These are phyloP conservation scores for Boletus eberwhitei DNA, from an alignment of 768 basidiomycete genomes.

Conservation along the genomic window DNA sequence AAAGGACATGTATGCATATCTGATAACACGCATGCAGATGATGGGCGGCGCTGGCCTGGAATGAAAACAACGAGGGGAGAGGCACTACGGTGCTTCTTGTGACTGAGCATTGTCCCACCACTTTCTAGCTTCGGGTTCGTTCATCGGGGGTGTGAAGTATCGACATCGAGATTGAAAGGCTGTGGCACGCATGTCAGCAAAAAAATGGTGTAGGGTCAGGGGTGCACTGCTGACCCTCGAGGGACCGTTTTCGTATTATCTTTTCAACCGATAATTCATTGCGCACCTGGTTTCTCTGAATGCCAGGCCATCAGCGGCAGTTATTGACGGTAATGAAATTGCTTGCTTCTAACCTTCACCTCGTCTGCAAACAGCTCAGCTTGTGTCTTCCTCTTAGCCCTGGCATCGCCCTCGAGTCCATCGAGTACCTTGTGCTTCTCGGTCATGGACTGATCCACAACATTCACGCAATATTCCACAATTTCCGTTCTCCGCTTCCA, in stretches of 20 bases:
- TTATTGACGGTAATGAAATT: slow-evolving; percentile 30
- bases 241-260: slow-evolving; percentile 65
- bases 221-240: slow-evolving; percentile 53
- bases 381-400: slow-evolving; percentile 47
- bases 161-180: slow-evolving; percentile 78
- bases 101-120: slow-evolving; percentile 49
- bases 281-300: slow-evolving; percentile 67
- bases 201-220: slow-evolving; percentile 16
- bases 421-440: slow-evolving; percentile 51
- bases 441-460: slow-evolving; percentile 60
- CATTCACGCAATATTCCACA: slow-evolving; percentile 69
- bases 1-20: slow-evolving; percentile 12
- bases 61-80: slow-evolving; percentile 32
- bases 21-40: slow-evolving; percentile 11
- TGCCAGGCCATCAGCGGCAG: slow-evolving; percentile 25
- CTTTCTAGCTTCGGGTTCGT: slow-evolving; percentile 53
- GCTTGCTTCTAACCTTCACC: slow-evolving; percentile 55
- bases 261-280: slow-evolving; percentile 72
- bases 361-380: slow-evolving; percentile 61
- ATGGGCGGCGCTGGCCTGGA: slow-evolving; percentile 10
- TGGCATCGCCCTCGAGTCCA: slow-evolving; percentile 41
- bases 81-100: slow-evolving; percentile 33
- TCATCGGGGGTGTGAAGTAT: slow-evolving; percentile 67
- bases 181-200: slow-evolving; percentile 33
- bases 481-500: slow-evolving; percentile 76